Evolutionary conservation across 495 filamentous ascomycete genomes (phyloP), one percentile per base, ranked within the genome.

Genomic region (Hypoxylon lienhwacheense): DNA sequence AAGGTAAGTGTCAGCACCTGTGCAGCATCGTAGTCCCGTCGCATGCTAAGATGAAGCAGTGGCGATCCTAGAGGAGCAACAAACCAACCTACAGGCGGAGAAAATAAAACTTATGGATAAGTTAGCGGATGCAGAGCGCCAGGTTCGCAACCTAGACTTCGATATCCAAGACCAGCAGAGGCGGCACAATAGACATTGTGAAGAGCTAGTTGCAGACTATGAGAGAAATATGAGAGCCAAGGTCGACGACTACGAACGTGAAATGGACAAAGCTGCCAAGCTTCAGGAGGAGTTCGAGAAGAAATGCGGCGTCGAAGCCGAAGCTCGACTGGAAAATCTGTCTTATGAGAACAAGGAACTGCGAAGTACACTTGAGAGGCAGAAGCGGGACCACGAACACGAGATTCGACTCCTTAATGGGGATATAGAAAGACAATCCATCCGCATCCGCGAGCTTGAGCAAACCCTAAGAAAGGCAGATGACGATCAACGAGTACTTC

Each of bases 21-120:
- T 26, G 6, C 17, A 36, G 5, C 11, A n/a, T 35, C 12, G 24
- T 12, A 17, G 49, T 46, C 17, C 43, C 19, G 10, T 20, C 5
- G 11, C n/a, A 34, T 41, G 11, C 26, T 47, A 51, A 57, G 10
- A 29, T 10, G 5, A 53, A 22, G 37, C 55, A 96, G 91, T 86
- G 33, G 70, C 63, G 47, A 84, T 88, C 16, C 73, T 95, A 2
- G 88, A 92, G 54, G 64, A 63, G 0, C 77, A 83, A 4, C 77
- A 79, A 31, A 72, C 77, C 8, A 77, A 82, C 11, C 64, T 91
- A 1, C 72, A 73, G 3, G 71, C 82, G 10, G 72, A 70, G 17
- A 88, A 86, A 48, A 51, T 76, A 1, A 66, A 66, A 5, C 70
- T 91, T 2, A 78, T 80, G 17, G 70, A 73, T 11, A 83, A 88